Evolutionary conservation across 805 yeast genomes (phyloP).

Genomic region (Spathaspora gorwiae): DNA sequence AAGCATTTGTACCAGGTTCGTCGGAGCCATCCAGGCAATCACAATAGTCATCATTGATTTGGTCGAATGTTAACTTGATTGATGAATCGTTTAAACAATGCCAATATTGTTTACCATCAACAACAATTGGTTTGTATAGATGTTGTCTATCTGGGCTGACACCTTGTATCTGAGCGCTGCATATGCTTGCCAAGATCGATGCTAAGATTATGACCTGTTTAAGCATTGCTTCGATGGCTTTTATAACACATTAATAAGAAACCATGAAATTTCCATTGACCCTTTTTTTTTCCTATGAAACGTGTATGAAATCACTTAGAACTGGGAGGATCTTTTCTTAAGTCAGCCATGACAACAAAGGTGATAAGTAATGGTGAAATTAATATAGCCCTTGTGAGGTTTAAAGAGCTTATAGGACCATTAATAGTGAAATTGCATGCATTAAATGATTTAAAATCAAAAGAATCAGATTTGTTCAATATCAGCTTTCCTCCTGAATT

Average conservation of each 20-base stretch:
- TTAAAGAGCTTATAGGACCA: slow-evolving; percentile 35
- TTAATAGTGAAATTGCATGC: slow-evolving; percentile 31
- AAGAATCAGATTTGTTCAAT: slow-evolving; percentile 21
- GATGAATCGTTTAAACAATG: slow-evolving; percentile 64
- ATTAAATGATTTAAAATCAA: slow-evolving; percentile 23
- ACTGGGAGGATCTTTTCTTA: no score
- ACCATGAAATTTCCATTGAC: background rate
- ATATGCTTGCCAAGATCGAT: background rate
- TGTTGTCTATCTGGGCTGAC: slow-evolving; percentile 35
- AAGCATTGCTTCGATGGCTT: background rate
- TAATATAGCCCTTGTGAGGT: slow-evolving; percentile 5
- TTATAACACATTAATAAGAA: no score
- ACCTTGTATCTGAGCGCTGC: slow-evolving; percentile 19
- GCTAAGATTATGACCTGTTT: background rate
- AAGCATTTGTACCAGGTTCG: slow-evolving; percentile 93
- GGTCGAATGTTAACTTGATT: slow-evolving; percentile 53
- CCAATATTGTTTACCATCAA: slow-evolving; percentile 43
- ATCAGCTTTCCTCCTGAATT: slow-evolving; percentile 6
- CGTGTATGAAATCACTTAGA: no score
- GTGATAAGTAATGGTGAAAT: no score
- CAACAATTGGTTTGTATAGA: slow-evolving; percentile 47
- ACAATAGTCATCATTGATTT: slow-evolving; percentile 84
- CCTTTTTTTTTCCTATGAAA: background rate
- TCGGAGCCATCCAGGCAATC: slow-evolving; percentile 98
- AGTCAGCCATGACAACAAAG: no score